phyloP scores from a whole-genome alignment of 2,329 filamentous ascomycete genomes.

The Colletotrichum lupini region DNA sequence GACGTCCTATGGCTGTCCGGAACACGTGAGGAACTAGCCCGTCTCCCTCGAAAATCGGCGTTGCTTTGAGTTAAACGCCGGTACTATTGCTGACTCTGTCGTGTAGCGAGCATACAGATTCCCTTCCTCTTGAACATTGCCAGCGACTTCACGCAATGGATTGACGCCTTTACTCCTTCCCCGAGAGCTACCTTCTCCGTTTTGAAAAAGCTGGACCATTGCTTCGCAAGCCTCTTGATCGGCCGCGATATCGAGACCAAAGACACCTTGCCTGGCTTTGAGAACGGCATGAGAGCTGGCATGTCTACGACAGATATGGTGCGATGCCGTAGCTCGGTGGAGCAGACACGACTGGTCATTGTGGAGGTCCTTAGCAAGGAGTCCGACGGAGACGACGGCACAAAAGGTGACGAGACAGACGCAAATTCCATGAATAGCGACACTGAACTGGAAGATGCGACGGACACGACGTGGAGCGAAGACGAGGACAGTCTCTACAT shows the following conservation, averaged over 20 bases:
- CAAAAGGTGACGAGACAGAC: conserved; percentile 43
- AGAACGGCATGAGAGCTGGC: conserved; percentile 68
- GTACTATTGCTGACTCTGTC: conserved; percentile 2
- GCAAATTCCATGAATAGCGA: conserved; percentile 45
- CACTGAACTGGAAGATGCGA: conserved; percentile 47
- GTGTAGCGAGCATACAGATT: conserved; percentile 78
- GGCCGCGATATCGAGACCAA: conserved; percentile 75
- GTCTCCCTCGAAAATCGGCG: not conserved
- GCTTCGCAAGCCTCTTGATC: conserved; percentile 80
- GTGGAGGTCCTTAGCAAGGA: conserved; percentile 71
- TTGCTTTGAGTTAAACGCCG: not conserved
- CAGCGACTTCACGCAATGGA: conserved; percentile 76
- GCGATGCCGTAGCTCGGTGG: conserved; percentile 82
- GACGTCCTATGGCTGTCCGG: conserved; percentile 89
- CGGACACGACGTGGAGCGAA: conserved; percentile 49
- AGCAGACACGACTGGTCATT: conserved; percentile 77
- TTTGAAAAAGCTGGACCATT: conserved; percentile 83
- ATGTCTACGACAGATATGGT: conserved; percentile 88
- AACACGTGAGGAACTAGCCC: conserved; percentile 72
- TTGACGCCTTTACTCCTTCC: conserved; percentile 76
- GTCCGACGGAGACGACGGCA: conserved; percentile 46
- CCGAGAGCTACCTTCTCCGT: conserved; percentile 76
- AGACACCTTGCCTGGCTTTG: conserved; percentile 77
- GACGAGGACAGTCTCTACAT: conserved; percentile 66
- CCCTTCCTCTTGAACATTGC: conserved; percentile 86